Conservation (phyloP, 23 red algal genomes). For the Cyanidiococcus yangmingshanensis region DNA sequence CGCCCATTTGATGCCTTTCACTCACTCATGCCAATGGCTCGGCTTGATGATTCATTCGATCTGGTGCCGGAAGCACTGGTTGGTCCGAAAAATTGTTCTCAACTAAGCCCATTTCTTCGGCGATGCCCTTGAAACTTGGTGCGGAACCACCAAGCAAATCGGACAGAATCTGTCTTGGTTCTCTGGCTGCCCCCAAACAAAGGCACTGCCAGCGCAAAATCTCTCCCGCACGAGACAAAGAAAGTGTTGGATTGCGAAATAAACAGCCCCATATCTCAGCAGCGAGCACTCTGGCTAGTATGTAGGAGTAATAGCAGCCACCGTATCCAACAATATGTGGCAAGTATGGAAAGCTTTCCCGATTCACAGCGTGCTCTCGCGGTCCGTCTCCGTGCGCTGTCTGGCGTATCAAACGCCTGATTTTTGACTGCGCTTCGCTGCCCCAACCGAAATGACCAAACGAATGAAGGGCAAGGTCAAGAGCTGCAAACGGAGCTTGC, state of each 20-base stretch:
- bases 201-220: background rate
- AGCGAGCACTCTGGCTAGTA: slow-evolving; percentile 22
- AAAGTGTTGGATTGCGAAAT: background rate
- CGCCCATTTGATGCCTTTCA: too few relatives aligned
- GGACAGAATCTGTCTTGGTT: slow-evolving; percentile 1
- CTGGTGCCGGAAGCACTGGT: background rate
- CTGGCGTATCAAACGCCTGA: background rate
- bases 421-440: slow-evolving; percentile 3
- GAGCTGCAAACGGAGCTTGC: slow-evolving; percentile 1
- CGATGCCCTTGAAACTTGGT: background rate
- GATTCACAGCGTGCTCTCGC: background rate
- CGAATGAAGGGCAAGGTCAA: slow-evolving; percentile 27
- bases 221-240: background rate
- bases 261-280: slow-evolving; percentile 20
- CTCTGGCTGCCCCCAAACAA: background rate
- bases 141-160: background rate
- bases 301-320: slow-evolving; percentile 28
- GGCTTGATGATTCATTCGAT: too few relatives aligned
- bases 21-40: too few relatives aligned
- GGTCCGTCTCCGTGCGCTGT: background rate
- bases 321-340: slow-evolving; percentile 22
- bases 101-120: background rate
- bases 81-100: background rate
- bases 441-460: background rate
- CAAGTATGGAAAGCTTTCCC: background rate